These are phyloP conservation scores for Neonectria ditissima DNA, from an alignment of 2,329 filamentous ascomycete genomes.

Conservation along the genomic window DNA sequence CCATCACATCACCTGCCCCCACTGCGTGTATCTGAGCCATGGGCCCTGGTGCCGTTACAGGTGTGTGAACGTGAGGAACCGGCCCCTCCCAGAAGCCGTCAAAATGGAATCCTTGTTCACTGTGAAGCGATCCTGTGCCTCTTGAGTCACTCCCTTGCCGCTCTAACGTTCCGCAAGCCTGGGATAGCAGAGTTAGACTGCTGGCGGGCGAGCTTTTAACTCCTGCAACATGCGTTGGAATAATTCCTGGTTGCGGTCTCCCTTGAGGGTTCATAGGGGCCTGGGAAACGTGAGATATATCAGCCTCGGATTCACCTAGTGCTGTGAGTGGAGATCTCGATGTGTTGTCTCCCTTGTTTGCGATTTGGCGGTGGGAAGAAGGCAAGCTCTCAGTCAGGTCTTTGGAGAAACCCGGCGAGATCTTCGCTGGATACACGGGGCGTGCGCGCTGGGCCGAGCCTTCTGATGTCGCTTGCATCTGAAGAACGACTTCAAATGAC, in stretches of 20 bases:
- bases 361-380: neutral
- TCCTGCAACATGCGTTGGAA: neutral
- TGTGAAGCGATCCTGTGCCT: neutral
- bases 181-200: neutral
- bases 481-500: slow-evolving; percentile 53
- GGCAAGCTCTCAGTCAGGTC: neutral
- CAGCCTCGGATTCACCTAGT: neutral
- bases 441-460: neutral
- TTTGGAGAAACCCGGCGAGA: neutral
- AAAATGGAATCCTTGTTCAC: neutral
- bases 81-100: neutral
- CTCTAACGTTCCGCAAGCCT: neutral
- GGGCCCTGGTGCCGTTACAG: neutral
- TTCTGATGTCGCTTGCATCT: neutral
- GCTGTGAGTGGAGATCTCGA: neutral
- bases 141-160: neutral
- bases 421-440: neutral
- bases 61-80: neutral
- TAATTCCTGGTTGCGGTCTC: neutral
- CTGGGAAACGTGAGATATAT: slow-evolving; percentile 14
- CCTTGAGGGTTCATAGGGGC: slow-evolving; percentile 5
- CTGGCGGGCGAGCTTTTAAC: neutral
- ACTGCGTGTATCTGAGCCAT: slow-evolving; percentile 2
- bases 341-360: too few species aligned
- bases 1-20: neutral